phyloP scores from a whole-genome alignment of 2,329 filamentous ascomycete species.

The Botrytis elliptica region DNA sequence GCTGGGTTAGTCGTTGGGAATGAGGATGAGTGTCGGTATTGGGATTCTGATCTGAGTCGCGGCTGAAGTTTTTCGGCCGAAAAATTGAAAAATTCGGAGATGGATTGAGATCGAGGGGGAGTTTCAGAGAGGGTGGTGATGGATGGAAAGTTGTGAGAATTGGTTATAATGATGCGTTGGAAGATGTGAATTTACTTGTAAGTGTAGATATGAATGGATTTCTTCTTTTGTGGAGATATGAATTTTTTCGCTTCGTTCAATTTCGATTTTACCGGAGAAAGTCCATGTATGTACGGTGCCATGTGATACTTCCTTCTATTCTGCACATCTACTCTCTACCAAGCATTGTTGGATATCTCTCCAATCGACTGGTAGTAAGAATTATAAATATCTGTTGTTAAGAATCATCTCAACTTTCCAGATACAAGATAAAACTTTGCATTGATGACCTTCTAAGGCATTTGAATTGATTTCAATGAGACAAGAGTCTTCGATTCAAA shows the following conservation, averaged over 20 bases:
- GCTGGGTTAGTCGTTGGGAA: neutral
- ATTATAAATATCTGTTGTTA: neutral
- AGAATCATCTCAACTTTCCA: neutral
- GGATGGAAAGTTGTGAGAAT: neutral
- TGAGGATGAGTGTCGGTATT: neutral
- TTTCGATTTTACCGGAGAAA: neutral
- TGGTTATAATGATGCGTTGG: neutral
- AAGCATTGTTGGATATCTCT: neutral
- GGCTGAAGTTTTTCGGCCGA: conserved; percentile 5
- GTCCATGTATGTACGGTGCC: neutral
- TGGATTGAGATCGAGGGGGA: neutral
- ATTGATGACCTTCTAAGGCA: neutral
- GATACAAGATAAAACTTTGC: neutral
- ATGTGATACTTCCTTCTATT: too few relatives aligned
- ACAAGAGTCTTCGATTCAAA: neutral
- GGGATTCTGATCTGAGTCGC: neutral
- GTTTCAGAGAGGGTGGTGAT: too few relatives aligned
- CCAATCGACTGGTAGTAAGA: neutral
- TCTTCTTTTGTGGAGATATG: neutral
- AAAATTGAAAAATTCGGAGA: neutral
- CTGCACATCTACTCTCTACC: neutral
- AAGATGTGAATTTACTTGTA: neutral
- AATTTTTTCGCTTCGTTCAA: neutral
- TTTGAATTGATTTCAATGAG: neutral
- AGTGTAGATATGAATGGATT: neutral